These are phyloP conservation scores for Nicotiana attenuata DNA, from an alignment of 257 asterid species.

Conservation along the genomic window DNA sequence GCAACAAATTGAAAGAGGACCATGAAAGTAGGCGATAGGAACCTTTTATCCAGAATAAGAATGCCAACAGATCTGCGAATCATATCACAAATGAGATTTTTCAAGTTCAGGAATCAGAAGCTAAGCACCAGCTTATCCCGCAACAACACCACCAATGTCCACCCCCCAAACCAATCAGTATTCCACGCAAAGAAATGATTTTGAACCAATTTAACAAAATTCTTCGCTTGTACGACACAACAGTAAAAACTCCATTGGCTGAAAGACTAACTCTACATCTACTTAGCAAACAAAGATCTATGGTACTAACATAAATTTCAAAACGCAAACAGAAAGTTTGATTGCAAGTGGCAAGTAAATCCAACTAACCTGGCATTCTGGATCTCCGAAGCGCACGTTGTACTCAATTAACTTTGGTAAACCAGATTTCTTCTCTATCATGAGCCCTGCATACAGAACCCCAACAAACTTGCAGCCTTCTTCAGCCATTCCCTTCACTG, in stretches of 20 bases:
- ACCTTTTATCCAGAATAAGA: not conserved
- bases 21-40: not conserved
- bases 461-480: constrained; percentile 96
- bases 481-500: constrained; percentile 89
- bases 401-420: constrained; percentile 92
- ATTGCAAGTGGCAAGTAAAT: not conserved
- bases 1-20: too few relatives aligned
- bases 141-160: not conserved
- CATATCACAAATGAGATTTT: not conserved
- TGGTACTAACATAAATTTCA: not conserved
- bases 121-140: not conserved
- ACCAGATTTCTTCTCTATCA: constrained; percentile 87
- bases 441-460: constrained; percentile 85
- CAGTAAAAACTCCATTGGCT: not conserved
- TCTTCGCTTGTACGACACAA: not conserved
- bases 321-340: not conserved
- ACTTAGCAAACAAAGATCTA: not conserved
- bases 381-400: constrained; percentile 94
- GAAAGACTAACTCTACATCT: not conserved
- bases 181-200: not conserved
- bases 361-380: constrained; percentile 89
- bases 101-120: not conserved
- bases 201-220: not conserved
- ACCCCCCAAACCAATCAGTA: not conserved
- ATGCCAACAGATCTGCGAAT: not conserved